Evolutionary conservation across 805 yeast genomes (phyloP), one percentile per base, ranked within the genome.

Genomic region (Wickerhamomyces pijperi): DNA sequence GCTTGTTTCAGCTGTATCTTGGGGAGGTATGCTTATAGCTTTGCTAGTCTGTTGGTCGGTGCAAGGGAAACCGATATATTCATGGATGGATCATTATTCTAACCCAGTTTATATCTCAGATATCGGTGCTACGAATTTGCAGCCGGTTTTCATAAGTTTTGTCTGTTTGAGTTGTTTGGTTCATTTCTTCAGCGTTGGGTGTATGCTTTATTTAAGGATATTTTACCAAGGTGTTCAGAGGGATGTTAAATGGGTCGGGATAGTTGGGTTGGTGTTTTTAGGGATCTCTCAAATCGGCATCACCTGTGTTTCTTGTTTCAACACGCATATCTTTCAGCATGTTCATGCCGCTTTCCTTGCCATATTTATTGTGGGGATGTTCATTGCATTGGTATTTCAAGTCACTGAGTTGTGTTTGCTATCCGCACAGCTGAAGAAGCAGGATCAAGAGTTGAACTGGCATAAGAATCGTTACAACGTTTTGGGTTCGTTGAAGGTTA

Each of bases 11-110:
- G 17, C 13, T 38, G 58, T 77, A 2, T 79, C 77, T 14, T 88
- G 97, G 97, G 82, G 87, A 76, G 95, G 83, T 3, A 84, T 86
- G 95, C 71, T 88, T 11, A 77, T 81, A 4, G 84, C 95, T 5
- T 63, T 90, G 72, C 54, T 88, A 46, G 57, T 70, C 2, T 72
- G 78, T 47, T 88, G 97, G 97, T 74, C 82, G 2, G 70, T 65
- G 3, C 85, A 84, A 53, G 96, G 95, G 2, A 72, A 72, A 35
- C 95, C 95, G 0, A 64, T 71, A 12, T 82, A 83, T 53, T 55
- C 64, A 40, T 77, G 76, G 46, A 70, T 76, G 67, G 60, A 61
- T 28, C 39, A 55, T 1, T 43, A 60, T 3, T 75, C 67, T 46
- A 50, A 60, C 28, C 72, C 78, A 31, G 78, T 85, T 2, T 90